Base-by-base conservation (phyloP, 805 yeast genomes). In the Scheffersomyces spartinae region DNA sequence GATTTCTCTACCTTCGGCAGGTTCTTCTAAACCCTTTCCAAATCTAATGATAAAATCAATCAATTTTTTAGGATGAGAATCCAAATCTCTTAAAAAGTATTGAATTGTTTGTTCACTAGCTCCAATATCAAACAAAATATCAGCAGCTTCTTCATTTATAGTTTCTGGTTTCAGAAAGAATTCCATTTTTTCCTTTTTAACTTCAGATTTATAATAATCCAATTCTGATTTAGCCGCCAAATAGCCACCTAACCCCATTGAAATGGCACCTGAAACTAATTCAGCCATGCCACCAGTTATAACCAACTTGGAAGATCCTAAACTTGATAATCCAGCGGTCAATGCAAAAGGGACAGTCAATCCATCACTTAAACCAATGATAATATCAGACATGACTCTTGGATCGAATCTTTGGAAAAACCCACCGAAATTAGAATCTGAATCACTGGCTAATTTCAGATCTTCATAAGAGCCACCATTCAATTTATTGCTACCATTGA, bases 271-370 rank as follows among this genome's bases (percentile, higher is more conserved):
- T 5, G 95, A 81, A 3, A 88, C 93, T 39, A 88, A 71, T 60
- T 88, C 98, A 7, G 97, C 97, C 68, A 88, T 71, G 13, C 97
- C 98, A 64, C 97, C 98, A 15, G 97, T 85, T 33, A 88, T 85
- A 26, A 88, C 98, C 35, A 88, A 68, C 49, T 71, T 79, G 10
- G 95, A 62, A 49, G 83, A 81, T 27, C 98, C 98, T 27, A 88
- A 66, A 1, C 93, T 77, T 1, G 94, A 79, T 29, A 88, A 66
- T 25, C 97, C 98, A 0, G 98, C 97, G 2, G 97, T 91, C 39
- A 91, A 67, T 2, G 98, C 98, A 64, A 88, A 88, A n/a, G 98
- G 98, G 20, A 88, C 98, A 0, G 97, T 88, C 37, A 88, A 67
- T 4, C 98, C 98, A 49, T 88, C 98, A 18, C 91, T 76, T 26